Evolutionary conservation across 2,329 filamentous ascomycete genomes (phyloP).

Genomic region (Colletotrichum acutatum): DNA sequence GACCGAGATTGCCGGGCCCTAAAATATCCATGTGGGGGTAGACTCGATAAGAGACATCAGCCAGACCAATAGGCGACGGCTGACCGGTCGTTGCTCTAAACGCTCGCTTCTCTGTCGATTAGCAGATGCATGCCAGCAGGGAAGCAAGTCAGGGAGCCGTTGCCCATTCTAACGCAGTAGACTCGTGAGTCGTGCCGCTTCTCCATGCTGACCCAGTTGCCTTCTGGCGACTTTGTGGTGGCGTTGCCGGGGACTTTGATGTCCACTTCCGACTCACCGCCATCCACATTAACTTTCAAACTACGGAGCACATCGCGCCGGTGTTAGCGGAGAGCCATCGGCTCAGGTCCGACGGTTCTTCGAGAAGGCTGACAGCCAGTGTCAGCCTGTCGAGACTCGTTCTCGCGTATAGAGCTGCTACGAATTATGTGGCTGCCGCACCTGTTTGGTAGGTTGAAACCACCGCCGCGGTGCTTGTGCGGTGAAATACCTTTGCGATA

Average conservation of each 20-base stretch:
- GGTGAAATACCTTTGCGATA: conserved; percentile 20
- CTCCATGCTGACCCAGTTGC: conserved; percentile 18
- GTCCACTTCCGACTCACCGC: conserved; percentile 31
- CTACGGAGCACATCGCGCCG: conserved; percentile 12
- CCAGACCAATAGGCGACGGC: conserved; percentile 18
- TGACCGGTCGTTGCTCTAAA: conserved; percentile 24
- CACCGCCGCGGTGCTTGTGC: not conserved
- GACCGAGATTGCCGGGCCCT: conserved; percentile 36
- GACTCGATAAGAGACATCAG: conserved; percentile 27
- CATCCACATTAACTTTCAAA: conserved; percentile 21
- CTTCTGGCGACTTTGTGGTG: conserved; percentile 4
- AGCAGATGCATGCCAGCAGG: conserved; percentile 24
- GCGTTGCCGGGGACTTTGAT: conserved; percentile 22
- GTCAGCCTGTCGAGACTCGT: conserved; percentile 5
- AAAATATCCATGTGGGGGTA: conserved; percentile 30
- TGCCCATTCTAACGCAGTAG: conserved; percentile 23
- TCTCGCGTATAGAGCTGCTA: not conserved
- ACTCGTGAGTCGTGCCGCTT: conserved; percentile 30
- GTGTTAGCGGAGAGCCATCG: conserved; percentile 10
- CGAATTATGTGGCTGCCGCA: not conserved
- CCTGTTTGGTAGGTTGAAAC: not conserved
- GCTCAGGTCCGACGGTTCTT: not conserved
- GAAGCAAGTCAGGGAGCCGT: conserved; percentile 22
- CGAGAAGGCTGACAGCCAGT: conserved; percentile 28
- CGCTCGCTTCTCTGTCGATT: conserved; percentile 24